A percentile compares a stretch with the other conserved stretches of the same genome.
These are phyloP conservation scores for Emmonsia crescens DNA, from an alignment of 2,329 filamentous ascomycete species.

Conservation along the genomic window DNA sequence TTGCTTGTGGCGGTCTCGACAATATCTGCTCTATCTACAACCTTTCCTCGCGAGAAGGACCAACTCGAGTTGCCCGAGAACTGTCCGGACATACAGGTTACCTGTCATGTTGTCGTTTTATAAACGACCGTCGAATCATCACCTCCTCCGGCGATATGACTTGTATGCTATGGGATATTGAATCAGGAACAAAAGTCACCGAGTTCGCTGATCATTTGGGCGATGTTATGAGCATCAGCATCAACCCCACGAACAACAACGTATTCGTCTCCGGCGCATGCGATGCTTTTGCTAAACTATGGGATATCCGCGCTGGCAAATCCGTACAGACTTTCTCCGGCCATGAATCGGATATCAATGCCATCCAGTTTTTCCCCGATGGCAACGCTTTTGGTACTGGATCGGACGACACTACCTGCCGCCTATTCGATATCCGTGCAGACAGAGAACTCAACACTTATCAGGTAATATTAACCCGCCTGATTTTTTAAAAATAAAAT, in stretches of 20 bases:
- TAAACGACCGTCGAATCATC: slow-evolving; percentile 94
- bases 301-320: slow-evolving; percentile 97
- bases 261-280: slow-evolving; percentile 99
- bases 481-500: not conserved
- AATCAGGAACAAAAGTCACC: slow-evolving; percentile 91
- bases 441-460: slow-evolving; percentile 67
- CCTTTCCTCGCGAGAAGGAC: slow-evolving; percentile 91
- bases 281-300: slow-evolving; percentile 95
- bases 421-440: slow-evolving; percentile 93
- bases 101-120: slow-evolving; percentile 95
- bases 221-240: slow-evolving; percentile 99
- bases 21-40: slow-evolving; percentile 99
- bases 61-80: slow-evolving; percentile 88
- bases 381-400: slow-evolving; percentile 97
- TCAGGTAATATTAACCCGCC: slow-evolving; percentile 38
- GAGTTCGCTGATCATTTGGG: slow-evolving; percentile 97
- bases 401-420: slow-evolving; percentile 93
- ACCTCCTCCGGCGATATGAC: slow-evolving; percentile 99
- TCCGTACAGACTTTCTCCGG: slow-evolving; percentile 97
- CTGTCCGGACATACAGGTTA: slow-evolving; percentile 95
- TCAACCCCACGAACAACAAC: slow-evolving; percentile 98
- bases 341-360: slow-evolving; percentile 98
- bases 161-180: slow-evolving; percentile 99
- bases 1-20: slow-evolving; percentile 95
- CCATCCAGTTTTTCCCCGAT: slow-evolving; percentile 98